Base-by-base conservation (phyloP, 306 rosid genomes). In the Aeschynomene evenia region DNA sequence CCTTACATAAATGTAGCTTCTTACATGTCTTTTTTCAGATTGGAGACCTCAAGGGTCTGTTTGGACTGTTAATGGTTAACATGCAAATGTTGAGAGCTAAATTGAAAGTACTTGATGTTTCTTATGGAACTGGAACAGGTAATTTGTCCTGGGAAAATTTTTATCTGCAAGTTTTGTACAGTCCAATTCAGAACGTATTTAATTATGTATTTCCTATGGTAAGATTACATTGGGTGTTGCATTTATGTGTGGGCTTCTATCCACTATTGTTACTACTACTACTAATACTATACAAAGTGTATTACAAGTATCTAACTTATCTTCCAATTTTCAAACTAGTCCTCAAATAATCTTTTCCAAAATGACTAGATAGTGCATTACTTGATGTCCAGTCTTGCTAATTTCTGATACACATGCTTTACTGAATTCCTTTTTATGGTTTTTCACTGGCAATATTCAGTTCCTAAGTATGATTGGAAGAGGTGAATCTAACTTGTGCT, bases 21-120 rank as follows among this genome's bases (percentile, higher is more conserved):
- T 40, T 54, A 22, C 37, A 22, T 64, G 3, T 42, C 23, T 13
- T 73, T 78, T 82, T 79, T 76, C 89, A 94, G 97, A 48, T 90
- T 75, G 98, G 96, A 75, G 98, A 94, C 83, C 88, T 94, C 43
- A 90, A 87, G 66, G 98, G 97, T 58, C 72, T 87, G 11, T 78
- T 88, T 40, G 97, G 98, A 71, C 85, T 94, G 68, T 2, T 90
- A 49, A 87, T 84, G 97, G 90, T 84, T 52, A 80, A 80, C 84
- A 66, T 94, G 65, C 97, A 94, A 83, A 76, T 90, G 24, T 62
- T 94, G 78, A 84, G 99, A 85, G 85, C 73, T 56, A 94, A 87
- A 73, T 66, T 84, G 77, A 88, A 94, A 83, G 88, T 94, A 46
- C 59, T 94, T 61, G 99, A 94, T 77, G 54, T 71, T 71, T 90